Evolutionary conservation across 2,329 filamentous ascomycete genomes (phyloP), one percentile per base, ranked within the genome.

Genomic region (Exophiala aquamarina): DNA sequence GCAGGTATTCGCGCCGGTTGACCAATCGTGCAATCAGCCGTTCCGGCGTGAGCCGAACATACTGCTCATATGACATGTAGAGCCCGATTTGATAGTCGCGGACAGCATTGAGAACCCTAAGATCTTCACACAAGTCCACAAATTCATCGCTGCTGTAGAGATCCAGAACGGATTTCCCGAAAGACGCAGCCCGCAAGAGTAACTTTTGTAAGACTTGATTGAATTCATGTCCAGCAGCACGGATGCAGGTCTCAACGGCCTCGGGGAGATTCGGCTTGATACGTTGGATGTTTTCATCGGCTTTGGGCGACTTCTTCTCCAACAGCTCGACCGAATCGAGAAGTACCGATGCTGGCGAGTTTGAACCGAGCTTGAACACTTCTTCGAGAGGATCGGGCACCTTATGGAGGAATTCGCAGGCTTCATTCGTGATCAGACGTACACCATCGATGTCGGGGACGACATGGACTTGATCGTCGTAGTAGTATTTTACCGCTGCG

Each of bases 111-210:
- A 98, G 76, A 0, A 98, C 91, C 13, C 93, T 85, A 13, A 98
- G 72, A 1, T 86, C 93, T 67, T 98, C 92, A 59, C 90, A 95
- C 85, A 96, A 97, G 54, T 97, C 92, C 44, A 98, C 93, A 68
- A 97, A 98, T 56, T 98, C 92, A 62, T 98, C 93, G 63, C 91
- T 96, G 67, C 93, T 96, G 70, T 97, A 98, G 10, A 97, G 83
- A 61, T 97, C 93, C 3, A 98, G 78, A 0, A 97, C 93, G 0
- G 93, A 97, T 67, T 98, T 98, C 52, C 93, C 93, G 65, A 96
- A 97, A 0, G 92, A 97, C 0, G 93, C 93, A 4, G 93, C 93
- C 65, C 94, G 94, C n/a, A 98, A 76, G 1, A 98, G 76, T 59
- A 94, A 83, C 65, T 97, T 98, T 64, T 98, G 93, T 89, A 91